Conservation (phyloP, 202 grass and related monocot genomes). For the Bolboschoenoplectus hybrid region DNA sequence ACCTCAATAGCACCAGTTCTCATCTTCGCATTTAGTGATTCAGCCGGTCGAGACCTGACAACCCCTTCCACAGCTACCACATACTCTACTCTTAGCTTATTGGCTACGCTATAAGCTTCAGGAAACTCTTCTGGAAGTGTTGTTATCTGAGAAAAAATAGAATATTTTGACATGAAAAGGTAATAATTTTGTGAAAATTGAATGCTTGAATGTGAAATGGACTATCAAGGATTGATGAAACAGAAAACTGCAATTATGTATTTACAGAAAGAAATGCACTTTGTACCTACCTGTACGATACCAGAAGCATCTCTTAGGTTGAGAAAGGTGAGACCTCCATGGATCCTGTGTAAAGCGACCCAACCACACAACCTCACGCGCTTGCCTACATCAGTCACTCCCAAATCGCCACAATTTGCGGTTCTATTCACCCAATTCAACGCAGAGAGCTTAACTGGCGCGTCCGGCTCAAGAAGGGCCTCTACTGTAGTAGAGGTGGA, state of each 20-base stretch:
- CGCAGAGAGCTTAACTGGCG: conserved; percentile 37
- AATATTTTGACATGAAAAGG: conserved; percentile 8
- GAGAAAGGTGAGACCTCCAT: conserved; percentile 85
- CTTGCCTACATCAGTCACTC: conserved; percentile 56
- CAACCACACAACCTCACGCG: conserved; percentile 84
- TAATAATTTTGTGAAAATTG: neutral
- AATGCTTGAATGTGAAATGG: conserved; percentile 1
- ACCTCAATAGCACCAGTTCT: conserved; percentile 93
- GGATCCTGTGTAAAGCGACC: conserved; percentile 81
- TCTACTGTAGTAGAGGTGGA: conserved; percentile 38
- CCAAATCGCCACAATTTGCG: conserved; percentile 66
- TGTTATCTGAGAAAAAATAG: conserved; percentile 53
- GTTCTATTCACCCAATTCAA: conserved; percentile 67
- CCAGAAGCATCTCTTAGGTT: conserved; percentile 80
- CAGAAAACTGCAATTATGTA: neutral
- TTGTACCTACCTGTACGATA: conserved; percentile 80
- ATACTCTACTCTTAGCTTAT: conserved; percentile 87
- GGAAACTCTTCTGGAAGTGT: conserved; percentile 69
- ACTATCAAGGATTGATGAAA: neutral
- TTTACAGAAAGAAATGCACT: neutral
- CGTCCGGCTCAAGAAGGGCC: conserved; percentile 15
- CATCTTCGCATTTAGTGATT: conserved; percentile 87
- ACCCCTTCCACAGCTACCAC: conserved; percentile 82
- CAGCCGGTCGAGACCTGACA: conserved; percentile 53
- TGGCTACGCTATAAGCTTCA: conserved; percentile 65